Evolutionary conservation across 2,329 filamentous ascomycete species (phyloP), one percentile per base, ranked within the genome.

Genomic region (Apiospora arundinis): DNA sequence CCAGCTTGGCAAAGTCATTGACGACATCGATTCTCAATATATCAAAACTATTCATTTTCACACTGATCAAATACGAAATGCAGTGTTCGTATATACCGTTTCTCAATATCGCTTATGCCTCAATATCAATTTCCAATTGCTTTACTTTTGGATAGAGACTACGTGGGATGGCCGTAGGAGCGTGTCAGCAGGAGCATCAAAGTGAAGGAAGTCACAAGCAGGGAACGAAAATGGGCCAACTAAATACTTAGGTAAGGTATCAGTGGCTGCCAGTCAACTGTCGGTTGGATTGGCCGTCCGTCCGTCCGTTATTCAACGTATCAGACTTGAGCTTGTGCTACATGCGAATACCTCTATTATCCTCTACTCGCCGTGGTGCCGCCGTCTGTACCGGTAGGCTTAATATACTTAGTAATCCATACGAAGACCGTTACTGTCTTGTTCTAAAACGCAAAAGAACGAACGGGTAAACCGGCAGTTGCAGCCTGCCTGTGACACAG

Each of bases 401-500:
- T 23, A 8, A 40, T 23, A 11, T 23, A 11, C 18, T 63, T 63
- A 40, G 28, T 40, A 63, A 63, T 40, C 56, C 56, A 63, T 63
- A 21, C 52, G n/a, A n/a, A 8, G 1, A 28, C 9, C 28, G 28
- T 12, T 16, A 21, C 4, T 37, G 1, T 21, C 16, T 12, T 28
- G 28, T 21, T 37, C 14, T 11, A 6, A 60, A 60, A 37, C 18
- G 18, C 52, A 40, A n/a, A 40, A 2, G 2, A 37, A 14, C 2
- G 28, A n/a, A 40, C 56, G 56, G 32, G 18, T 63, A 63, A n/a
- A n/a, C 4, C 56, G 56, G 56, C 56, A 63, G 9, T 40, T 37
- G 32, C 56, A n/a, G 21, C 18, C 56, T 63, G 56, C 56, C 21
- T 63, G 56, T 63, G 56, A 63, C 28, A 63, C 56, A n/a, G 56